Conservation (phyloP, 345 rosid genomes). For the Diplotaxis tenuifolia region DNA sequence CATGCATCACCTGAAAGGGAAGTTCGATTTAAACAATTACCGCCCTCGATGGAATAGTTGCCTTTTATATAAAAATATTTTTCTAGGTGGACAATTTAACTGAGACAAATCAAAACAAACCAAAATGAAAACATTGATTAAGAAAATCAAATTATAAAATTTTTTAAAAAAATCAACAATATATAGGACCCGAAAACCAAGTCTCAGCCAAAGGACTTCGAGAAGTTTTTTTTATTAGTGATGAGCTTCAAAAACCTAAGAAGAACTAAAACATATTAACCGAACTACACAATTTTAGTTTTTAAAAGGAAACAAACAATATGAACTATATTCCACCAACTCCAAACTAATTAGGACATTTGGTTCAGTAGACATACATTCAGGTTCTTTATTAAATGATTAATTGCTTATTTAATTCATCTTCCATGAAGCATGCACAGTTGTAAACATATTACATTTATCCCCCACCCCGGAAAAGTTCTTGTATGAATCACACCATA, state of each 20-base stretch:
- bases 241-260: not conserved
- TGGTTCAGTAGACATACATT: not conserved
- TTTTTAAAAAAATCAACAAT: not conserved
- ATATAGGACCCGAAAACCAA: not conserved
- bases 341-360: not conserved
- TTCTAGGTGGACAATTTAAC: not conserved
- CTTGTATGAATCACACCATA: not conserved
- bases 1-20: slow-evolving; percentile 35
- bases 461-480: not conserved
- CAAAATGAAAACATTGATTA: not conserved
- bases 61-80: not conserved
- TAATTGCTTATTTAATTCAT: not conserved
- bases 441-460: not conserved
- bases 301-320: not conserved
- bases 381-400: not conserved
- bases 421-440: not conserved
- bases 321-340: not conserved
- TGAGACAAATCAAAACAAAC: not conserved
- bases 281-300: not conserved
- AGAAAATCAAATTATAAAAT: not conserved
- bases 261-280: not conserved
- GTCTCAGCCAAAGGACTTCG: not conserved
- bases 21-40: slow-evolving; percentile 29
- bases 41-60: slow-evolving; percentile 4
- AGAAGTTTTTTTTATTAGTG: not conserved